These are phyloP conservation scores for Onygena corvina DNA, from an alignment of 2,329 filamentous ascomycete genomes.

Conservation along the genomic window DNA sequence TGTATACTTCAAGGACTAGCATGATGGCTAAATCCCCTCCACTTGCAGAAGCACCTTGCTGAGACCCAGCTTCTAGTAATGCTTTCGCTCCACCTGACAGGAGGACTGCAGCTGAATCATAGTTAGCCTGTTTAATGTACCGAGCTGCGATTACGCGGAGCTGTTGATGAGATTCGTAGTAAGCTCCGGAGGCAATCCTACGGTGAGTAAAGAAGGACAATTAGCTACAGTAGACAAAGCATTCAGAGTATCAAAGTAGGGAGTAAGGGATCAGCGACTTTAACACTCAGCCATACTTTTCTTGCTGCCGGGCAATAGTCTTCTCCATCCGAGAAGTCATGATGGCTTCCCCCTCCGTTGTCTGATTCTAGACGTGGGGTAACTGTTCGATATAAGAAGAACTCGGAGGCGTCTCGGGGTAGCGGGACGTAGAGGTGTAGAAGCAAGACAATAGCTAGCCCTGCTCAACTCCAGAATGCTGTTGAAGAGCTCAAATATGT, in stretches of 20 bases:
- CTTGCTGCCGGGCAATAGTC: slow-evolving; percentile 62
- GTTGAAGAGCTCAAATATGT: neutral
- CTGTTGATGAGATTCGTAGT: slow-evolving; percentile 97
- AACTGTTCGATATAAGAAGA: no score
- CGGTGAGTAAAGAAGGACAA: neutral
- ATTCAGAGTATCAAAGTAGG: neutral
- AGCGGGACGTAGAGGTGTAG: neutral
- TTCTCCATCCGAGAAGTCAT: slow-evolving; percentile 49
- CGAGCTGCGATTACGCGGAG: slow-evolving; percentile 88
- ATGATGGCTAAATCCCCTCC: slow-evolving; percentile 81
- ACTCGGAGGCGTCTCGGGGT: neutral
- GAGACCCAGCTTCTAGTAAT: slow-evolving; percentile 48
- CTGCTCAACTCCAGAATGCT: neutral
- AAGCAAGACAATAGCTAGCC: neutral
- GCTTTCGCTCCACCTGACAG: slow-evolving; percentile 72
- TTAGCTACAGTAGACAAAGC: slow-evolving; percentile 2
- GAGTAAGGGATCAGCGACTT: neutral
- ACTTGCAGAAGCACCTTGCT: slow-evolving; percentile 85
- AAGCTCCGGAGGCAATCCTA: slow-evolving; percentile 80
- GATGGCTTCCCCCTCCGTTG: neutral
- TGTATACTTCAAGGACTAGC: slow-evolving; percentile 81
- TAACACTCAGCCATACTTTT: slow-evolving; percentile 44
- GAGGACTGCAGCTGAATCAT: slow-evolving; percentile 73
- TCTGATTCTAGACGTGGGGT: neutral
- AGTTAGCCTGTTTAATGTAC: slow-evolving; percentile 81